Evolutionary conservation across 495 filamentous ascomycete genomes (phyloP).

Genomic region (Cercophora sp.): DNA sequence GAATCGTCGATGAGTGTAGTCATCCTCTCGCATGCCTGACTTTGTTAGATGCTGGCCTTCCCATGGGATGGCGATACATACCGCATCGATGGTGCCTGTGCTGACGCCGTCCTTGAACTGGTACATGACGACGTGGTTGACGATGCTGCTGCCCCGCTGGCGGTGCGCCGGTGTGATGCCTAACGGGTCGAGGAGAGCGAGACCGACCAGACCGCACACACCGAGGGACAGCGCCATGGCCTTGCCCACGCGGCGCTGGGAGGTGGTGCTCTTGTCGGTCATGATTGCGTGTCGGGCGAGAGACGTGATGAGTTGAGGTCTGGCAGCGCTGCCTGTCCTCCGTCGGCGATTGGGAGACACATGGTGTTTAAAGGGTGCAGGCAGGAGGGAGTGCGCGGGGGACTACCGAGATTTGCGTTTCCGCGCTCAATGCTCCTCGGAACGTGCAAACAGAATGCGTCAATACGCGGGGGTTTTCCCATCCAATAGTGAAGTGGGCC

Average conservation of each 20-base stretch:
- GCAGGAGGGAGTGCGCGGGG: too few relatives aligned
- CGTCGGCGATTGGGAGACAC: too few relatives aligned
- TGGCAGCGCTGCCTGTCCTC: too few relatives aligned
- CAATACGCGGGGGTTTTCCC: too few relatives aligned
- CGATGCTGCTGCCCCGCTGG: background rate
- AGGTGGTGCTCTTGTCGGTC: too few relatives aligned
- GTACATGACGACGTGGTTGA: conserved; percentile 60
- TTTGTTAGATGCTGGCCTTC: background rate
- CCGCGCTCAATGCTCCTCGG: too few relatives aligned
- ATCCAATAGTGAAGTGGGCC: too few relatives aligned
- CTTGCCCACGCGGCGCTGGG: background rate
- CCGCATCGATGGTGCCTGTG: conserved; percentile 41
- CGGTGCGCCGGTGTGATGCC: conserved; percentile 14
- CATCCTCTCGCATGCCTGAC: background rate
- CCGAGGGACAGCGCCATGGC: conserved; percentile 7
- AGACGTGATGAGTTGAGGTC: too few relatives aligned
- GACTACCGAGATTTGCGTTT: too few relatives aligned
- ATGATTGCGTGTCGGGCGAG: too few relatives aligned
- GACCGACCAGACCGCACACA: conserved; percentile 2
- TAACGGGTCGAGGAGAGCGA: conserved; percentile 21
- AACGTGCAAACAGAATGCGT: too few relatives aligned
- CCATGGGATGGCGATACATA: conserved; percentile 24
- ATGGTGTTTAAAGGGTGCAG: too few relatives aligned
- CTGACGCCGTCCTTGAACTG: conserved; percentile 48
- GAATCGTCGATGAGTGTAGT: conserved; percentile 1